A percentile compares a stretch with the other conserved stretches of the same genome.
Evolutionary conservation across 2,329 filamentous ascomycete species (phyloP).

Genomic region (Sporothrix pallida): DNA sequence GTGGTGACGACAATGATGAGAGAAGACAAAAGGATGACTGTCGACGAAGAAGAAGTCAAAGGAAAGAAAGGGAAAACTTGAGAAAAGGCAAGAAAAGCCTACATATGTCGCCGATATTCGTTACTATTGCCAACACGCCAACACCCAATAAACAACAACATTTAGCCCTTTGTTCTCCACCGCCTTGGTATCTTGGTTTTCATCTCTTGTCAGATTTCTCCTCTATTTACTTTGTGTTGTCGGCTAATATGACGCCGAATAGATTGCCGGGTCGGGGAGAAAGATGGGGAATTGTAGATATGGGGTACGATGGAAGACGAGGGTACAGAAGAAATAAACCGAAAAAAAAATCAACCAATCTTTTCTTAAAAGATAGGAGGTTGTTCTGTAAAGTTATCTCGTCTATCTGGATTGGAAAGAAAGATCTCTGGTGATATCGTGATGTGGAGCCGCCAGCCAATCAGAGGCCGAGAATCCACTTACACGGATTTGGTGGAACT

Average conservation of each 20-base stretch:
- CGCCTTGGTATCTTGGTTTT: not conserved
- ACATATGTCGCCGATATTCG: not conserved
- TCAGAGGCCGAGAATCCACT: slow-evolving; percentile 9
- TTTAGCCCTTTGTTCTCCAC: not conserved
- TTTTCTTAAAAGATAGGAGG: too few species aligned
- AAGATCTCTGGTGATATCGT: not conserved
- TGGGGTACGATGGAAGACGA: not conserved
- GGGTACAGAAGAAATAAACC: not conserved
- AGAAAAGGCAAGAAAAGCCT: not conserved
- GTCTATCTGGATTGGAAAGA: too few species aligned
- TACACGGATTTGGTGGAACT: not conserved
- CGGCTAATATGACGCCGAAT: slow-evolving; percentile 8
- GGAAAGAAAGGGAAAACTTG: not conserved
- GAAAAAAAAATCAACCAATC: not conserved
- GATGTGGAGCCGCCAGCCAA: not conserved
- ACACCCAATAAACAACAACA: not conserved
- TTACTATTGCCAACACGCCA: not conserved
- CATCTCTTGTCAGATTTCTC: not conserved
- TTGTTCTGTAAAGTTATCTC: too few species aligned
- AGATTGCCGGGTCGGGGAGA: not conserved
- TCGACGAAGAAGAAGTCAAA: not conserved
- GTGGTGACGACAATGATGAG: not conserved
- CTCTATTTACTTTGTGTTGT: not conserved
- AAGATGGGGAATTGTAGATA: not conserved
- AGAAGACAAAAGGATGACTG: not conserved